Evolutionary conservation across 192 early-diverging fungal species (phyloP).

Genomic region (Coemansia javaensis): DNA sequence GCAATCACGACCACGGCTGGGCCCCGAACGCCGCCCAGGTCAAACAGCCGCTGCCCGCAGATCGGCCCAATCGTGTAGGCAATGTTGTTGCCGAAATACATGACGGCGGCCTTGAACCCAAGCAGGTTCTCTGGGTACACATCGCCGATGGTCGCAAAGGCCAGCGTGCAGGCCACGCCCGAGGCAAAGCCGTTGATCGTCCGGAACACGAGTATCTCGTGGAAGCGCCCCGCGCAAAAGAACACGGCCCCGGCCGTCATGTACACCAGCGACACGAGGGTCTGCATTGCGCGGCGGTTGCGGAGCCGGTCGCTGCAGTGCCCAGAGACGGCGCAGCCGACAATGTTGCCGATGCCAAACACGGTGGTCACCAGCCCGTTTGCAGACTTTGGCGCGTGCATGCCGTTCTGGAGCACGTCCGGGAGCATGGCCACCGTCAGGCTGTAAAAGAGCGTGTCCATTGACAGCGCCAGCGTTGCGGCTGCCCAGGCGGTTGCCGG

Average conservation of each 20-base stretch:
- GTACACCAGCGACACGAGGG: constrained; percentile 14
- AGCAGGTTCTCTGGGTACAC: constrained; percentile 28
- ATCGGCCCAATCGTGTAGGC: constrained; percentile 31
- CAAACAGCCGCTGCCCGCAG: constrained; percentile 20
- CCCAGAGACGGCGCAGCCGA: constrained; percentile 8
- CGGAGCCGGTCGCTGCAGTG: constrained; percentile 16
- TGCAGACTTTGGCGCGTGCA: constrained; percentile 24
- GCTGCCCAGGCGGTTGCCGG: constrained; percentile 9
- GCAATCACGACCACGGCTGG: constrained; percentile 25
- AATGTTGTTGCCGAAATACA: constrained; percentile 31
- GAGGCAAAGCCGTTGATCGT: constrained; percentile 28
- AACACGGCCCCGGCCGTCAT: constrained; percentile 19
- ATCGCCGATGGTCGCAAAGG: constrained; percentile 29
- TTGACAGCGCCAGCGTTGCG: constrained; percentile 22
- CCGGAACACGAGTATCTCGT: constrained; percentile 27
- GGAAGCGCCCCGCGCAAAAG: constrained; percentile 13
- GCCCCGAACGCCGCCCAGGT: constrained; percentile 11
- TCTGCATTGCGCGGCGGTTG: constrained; percentile 12
- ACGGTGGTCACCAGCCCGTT: constrained; percentile 29
- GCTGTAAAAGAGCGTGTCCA: constrained; percentile 31
- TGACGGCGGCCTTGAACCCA: constrained; percentile 32
- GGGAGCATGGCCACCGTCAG: constrained; percentile 34
- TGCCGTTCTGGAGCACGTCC: constrained; percentile 20
- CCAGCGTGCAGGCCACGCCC: constrained; percentile 22
- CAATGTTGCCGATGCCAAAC: constrained; percentile 26